Conservation (phyloP, 2,329 filamentous ascomycete species). For the Blastomyces percursus region DNA sequence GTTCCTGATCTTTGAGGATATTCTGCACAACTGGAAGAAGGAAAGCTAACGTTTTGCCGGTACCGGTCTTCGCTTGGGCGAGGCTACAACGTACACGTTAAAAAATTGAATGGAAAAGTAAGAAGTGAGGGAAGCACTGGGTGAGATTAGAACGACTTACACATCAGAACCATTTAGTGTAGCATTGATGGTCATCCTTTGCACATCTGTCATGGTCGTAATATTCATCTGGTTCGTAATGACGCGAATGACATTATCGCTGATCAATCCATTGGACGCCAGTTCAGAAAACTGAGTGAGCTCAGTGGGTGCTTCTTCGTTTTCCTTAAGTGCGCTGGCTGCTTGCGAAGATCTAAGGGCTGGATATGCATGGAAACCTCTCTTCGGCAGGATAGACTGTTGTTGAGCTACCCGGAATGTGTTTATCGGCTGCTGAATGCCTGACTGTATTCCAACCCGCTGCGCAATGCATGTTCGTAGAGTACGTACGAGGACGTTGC, state of each 20-base stretch:
- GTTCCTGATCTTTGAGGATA: constrained; percentile 50
- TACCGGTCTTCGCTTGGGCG: constrained; percentile 93
- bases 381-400: constrained; percentile 13
- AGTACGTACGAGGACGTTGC: constrained; percentile 27
- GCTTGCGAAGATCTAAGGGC: constrained; percentile 19
- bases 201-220: constrained; percentile 83
- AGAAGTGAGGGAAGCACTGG: constrained; percentile 6
- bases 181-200: constrained; percentile 69
- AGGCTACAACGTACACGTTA: constrained; percentile 43
- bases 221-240: constrained; percentile 66
- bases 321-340: constrained; percentile 16
- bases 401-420: constrained; percentile 18
- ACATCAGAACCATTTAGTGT: constrained; percentile 72
- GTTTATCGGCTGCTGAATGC: constrained; percentile 20
- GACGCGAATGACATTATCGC: constrained; percentile 53
- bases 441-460: constrained; percentile 18
- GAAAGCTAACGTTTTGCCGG: constrained; percentile 93
- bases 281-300: constrained; percentile 33
- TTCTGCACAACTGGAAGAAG: constrained; percentile 74
- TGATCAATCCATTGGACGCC: constrained; percentile 38
- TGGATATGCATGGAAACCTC: constrained; percentile 25
- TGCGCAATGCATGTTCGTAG: constrained; percentile 26
- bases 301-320: constrained; percentile 20
- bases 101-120: constrained; percentile 7
- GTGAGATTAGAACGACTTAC: constrained; percentile 41